phyloP scores from a whole-genome alignment of 176 grass and related monocot species.

The Carex pumila region DNA sequence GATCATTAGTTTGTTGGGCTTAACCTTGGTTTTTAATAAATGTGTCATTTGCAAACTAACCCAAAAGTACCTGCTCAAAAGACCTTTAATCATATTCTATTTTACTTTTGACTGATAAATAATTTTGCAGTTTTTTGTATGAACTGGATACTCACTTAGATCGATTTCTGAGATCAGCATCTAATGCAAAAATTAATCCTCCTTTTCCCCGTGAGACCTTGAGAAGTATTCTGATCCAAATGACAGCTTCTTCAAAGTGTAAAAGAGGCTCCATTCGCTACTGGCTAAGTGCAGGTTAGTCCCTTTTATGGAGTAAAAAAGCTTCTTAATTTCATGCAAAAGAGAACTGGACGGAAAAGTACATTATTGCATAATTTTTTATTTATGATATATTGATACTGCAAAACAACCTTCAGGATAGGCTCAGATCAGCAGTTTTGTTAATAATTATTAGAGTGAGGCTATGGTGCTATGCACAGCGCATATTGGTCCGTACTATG shows the following conservation, averaged over 20 bases:
- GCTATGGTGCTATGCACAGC: too few species aligned
- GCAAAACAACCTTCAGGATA: background rate
- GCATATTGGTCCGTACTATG: too few species aligned
- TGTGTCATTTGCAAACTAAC: background rate
- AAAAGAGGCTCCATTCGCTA: conserved; percentile 66
- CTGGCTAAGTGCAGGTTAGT: conserved; percentile 33
- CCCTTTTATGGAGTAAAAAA: background rate
- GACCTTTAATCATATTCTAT: background rate
- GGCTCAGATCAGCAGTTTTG: background rate
- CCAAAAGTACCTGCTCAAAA: background rate
- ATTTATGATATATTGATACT: background rate
- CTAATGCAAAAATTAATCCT: conserved; percentile 37
- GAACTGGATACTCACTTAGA: conserved; percentile 77
- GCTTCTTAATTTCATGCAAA: background rate
- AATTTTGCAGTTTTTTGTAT: conserved; percentile 38
- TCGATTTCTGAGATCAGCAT: conserved; percentile 74
- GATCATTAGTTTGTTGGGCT: background rate
- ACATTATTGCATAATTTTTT: background rate
- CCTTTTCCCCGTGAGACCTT: conserved; percentile 45
- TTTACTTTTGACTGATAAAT: background rate
- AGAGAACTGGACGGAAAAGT: background rate
- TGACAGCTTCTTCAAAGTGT: conserved; percentile 66
- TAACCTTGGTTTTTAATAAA: background rate
- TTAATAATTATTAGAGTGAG: background rate
- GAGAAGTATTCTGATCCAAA: conserved; percentile 55